Percentiles rank a stretch among this genome's conserved stretches.
phyloP scores from a whole-genome alignment of 2,329 filamentous ascomycete genomes.

The Paecilomyces sp. region DNA sequence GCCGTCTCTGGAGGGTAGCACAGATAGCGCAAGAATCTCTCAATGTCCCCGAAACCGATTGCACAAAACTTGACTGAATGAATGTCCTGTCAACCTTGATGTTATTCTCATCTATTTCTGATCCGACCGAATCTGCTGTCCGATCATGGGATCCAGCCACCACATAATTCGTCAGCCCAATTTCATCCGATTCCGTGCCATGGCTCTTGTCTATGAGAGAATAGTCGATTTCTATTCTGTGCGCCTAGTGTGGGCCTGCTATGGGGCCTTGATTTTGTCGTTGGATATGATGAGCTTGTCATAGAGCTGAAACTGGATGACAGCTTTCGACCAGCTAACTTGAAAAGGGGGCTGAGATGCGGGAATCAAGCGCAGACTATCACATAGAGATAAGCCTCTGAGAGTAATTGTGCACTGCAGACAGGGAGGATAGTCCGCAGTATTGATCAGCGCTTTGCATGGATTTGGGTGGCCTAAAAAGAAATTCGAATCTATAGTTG shows the following conservation, averaged over 20 bases:
- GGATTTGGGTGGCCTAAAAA: no score
- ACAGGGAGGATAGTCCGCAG: no score
- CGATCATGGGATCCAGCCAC: background rate
- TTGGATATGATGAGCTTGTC: background rate
- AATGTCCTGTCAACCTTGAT: background rate
- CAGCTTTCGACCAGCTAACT: background rate
- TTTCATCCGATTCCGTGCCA: background rate
- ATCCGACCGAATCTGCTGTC: background rate
- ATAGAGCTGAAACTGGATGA: background rate
- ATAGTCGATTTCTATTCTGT: background rate
- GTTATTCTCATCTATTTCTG: background rate
- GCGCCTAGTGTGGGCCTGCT: no score
- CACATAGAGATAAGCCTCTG: no score
- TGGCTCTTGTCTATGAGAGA: background rate
- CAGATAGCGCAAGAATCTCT: no score
- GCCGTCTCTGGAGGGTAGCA: no score
- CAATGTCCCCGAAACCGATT: background rate
- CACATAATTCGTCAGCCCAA: background rate
- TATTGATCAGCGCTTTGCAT: no score
- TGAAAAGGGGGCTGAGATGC: conserved; percentile 12
- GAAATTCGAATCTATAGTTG: conserved; percentile 9
- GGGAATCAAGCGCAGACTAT: conserved; percentile 12
- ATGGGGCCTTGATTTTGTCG: background rate
- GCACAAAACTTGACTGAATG: background rate
- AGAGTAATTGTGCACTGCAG: no score